These are phyloP conservation scores for Cyclocybe aegerita DNA, from an alignment of 768 basidiomycete genomes.

Conservation along the genomic window DNA sequence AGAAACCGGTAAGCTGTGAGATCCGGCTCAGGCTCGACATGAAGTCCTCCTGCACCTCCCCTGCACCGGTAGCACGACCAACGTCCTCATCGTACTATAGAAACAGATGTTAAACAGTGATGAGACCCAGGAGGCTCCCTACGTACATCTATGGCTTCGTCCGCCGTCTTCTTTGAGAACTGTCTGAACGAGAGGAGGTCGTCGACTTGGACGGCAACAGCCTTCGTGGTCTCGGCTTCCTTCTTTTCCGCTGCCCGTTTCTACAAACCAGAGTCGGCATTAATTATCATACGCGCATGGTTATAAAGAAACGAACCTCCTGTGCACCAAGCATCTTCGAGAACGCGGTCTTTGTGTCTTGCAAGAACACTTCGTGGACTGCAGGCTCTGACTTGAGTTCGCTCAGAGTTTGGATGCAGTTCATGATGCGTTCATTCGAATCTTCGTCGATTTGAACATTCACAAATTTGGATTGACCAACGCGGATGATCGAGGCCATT, in stretches of 20 bases:
- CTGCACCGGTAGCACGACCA: constrained; percentile 82
- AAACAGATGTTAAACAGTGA: constrained; percentile 3
- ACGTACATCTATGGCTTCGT: constrained; percentile 73
- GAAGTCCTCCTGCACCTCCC: constrained; percentile 87
- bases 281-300: not conserved
- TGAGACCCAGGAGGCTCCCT: constrained; percentile 15
- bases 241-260: constrained; percentile 92
- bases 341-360: constrained; percentile 89
- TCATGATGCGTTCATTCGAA: constrained; percentile 93
- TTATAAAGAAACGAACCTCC: constrained; percentile 55
- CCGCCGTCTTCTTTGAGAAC: constrained; percentile 88
- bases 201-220: constrained; percentile 83
- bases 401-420: constrained; percentile 92
- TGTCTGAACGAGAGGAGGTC: constrained; percentile 91
- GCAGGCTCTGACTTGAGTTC: constrained; percentile 59
- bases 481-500: constrained; percentile 96
- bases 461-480: constrained; percentile 95
- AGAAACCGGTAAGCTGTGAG: constrained; percentile 96
- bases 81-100: constrained; percentile 85
- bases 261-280: constrained; percentile 32
- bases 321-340: constrained; percentile 95
- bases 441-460: constrained; percentile 98
- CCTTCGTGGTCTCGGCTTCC: constrained; percentile 70
- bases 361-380: constrained; percentile 73
- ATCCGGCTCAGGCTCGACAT: constrained; percentile 92